Conservation (phyloP, 2,329 filamentous ascomycete species). For the Pseudocercospora macadamiae region DNA sequence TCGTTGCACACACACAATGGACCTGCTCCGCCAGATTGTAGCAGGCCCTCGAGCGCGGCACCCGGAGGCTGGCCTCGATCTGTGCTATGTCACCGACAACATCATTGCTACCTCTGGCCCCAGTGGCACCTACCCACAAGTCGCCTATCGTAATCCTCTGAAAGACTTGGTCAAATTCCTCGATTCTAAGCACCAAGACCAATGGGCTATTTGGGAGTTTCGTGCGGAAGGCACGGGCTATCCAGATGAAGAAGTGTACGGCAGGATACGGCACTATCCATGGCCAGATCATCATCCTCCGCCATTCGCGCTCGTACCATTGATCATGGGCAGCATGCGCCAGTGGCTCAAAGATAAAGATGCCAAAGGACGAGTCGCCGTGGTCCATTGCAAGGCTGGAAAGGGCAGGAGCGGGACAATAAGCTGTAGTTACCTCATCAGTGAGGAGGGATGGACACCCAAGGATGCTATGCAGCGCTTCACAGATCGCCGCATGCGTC, state of each 20-base stretch:
- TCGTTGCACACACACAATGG: slow-evolving; percentile 11
- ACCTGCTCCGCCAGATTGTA: slow-evolving; percentile 82
- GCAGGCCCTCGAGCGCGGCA: slow-evolving; percentile 83
- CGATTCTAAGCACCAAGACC: slow-evolving; percentile 75
- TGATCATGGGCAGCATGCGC: slow-evolving; percentile 89
- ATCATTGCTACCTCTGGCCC: slow-evolving; percentile 82
- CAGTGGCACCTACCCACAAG: slow-evolving; percentile 83
- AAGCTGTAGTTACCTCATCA: slow-evolving; percentile 85
- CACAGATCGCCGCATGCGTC: slow-evolving; percentile 85
- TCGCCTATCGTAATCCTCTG: slow-evolving; percentile 91
- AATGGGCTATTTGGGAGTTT: slow-evolving; percentile 99
- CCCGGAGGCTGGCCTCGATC: slow-evolving; percentile 83
- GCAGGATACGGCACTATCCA: slow-evolving; percentile 84
- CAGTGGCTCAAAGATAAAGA: slow-evolving; percentile 73
- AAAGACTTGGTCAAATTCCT: slow-evolving; percentile 85
- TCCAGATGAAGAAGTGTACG: slow-evolving; percentile 84
- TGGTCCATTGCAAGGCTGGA: slow-evolving; percentile 96
- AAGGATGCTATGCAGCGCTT: slow-evolving; percentile 68
- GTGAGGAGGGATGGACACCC: slow-evolving; percentile 73
- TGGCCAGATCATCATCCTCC: slow-evolving; percentile 98
- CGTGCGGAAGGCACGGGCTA: slow-evolving; percentile 96
- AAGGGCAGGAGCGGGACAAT: slow-evolving; percentile 91
- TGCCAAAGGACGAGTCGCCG: slow-evolving; percentile 66
- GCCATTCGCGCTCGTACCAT: slow-evolving; percentile 83
- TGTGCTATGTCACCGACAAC: slow-evolving; percentile 92